These are phyloP conservation scores for Ustilago loliicola DNA, from an alignment of 1,284 basidiomycete species.

Conservation along the genomic window DNA sequence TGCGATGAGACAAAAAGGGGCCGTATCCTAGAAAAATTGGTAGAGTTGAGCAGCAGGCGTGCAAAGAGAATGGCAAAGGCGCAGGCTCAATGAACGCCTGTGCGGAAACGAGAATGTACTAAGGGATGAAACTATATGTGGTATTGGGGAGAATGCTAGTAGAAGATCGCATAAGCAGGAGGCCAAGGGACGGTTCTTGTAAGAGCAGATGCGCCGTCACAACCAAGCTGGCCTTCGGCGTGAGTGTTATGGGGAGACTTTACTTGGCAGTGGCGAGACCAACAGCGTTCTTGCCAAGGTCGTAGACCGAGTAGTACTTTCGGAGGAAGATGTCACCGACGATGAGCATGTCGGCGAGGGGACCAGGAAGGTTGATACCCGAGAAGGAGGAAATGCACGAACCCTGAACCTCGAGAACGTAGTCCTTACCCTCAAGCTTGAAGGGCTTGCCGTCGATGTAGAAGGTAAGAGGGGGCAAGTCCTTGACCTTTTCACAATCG, in stretches of 20 bases:
- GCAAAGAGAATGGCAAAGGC: neutral
- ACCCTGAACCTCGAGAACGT: conserved; percentile 87
- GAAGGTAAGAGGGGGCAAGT: conserved; percentile 88
- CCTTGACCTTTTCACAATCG: conserved; percentile 86
- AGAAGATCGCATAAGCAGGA: conserved; percentile 4
- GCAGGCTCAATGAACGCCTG: neutral
- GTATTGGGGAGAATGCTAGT: neutral
- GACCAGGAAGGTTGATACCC: conserved; percentile 89
- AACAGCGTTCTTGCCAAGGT: conserved; percentile 84
- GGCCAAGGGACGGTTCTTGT: neutral
- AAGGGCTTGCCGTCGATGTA: conserved; percentile 75
- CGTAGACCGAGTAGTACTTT: conserved; percentile 94
- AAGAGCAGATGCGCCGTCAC: neutral
- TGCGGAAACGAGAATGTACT: neutral
- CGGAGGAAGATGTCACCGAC: conserved; percentile 77
- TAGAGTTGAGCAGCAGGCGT: neutral
- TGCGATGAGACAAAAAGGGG: conserved; percentile 3
- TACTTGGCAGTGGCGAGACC: conserved; percentile 80
- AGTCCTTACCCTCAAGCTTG: conserved; percentile 85
- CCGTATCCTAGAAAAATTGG: neutral
- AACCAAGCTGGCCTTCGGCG: neutral
- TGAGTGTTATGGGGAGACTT: conserved; percentile 16
- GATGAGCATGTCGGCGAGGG: conserved; percentile 91
- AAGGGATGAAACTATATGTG: neutral
- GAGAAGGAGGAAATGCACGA: conserved; percentile 96